Percentiles rank a stretch among this genome's conserved stretches.
Conservation (phyloP, 2,329 filamentous ascomycete genomes). For the Sordariomycetes sp. region DNA sequence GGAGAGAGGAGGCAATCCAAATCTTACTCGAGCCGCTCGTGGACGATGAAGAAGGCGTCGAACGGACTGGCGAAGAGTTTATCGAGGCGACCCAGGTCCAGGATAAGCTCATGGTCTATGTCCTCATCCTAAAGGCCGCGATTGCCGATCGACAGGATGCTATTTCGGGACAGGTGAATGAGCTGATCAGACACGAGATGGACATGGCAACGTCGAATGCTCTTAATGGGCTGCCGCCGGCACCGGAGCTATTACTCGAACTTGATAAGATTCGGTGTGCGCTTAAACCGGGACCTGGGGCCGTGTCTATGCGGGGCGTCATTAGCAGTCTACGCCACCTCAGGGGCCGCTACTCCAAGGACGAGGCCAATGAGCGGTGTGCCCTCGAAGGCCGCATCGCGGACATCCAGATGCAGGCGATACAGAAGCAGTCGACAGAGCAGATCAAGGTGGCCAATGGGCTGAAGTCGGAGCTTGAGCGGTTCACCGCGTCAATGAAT, state of each 20-base stretch:
- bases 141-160: slow-evolving; percentile 68
- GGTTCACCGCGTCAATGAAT: slow-evolving; percentile 72
- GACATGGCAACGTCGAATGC: slow-evolving; percentile 48
- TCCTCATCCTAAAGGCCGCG: slow-evolving; percentile 61
- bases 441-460: slow-evolving; percentile 33
- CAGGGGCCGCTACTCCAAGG: slow-evolving; percentile 1
- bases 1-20: slow-evolving; percentile 60
- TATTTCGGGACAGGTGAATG: slow-evolving; percentile 65
- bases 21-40: slow-evolving; percentile 64
- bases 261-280: slow-evolving; percentile 32
- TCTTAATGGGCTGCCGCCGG: slow-evolving; percentile 51
- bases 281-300: slow-evolving; percentile 31
- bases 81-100: slow-evolving; percentile 77
- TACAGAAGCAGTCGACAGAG: slow-evolving; percentile 37
- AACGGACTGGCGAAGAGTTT: slow-evolving; percentile 81
- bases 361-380: slow-evolving; percentile 30
- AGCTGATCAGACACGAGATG: slow-evolving; percentile 61
- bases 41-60: slow-evolving; percentile 62
- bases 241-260: slow-evolving; percentile 47
- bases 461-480: slow-evolving; percentile 58
- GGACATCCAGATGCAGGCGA: slow-evolving; percentile 44
- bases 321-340: slow-evolving; percentile 58
- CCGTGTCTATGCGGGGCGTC: slow-evolving; percentile 56
- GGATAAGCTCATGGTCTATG: slow-evolving; percentile 79
- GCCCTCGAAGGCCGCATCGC: slow-evolving; percentile 54